A percentile compares a stretch with the other conserved stretches of the same genome.
Conservation (phyloP, 2,329 filamentous ascomycete species). For the Botrytis tulipae region DNA sequence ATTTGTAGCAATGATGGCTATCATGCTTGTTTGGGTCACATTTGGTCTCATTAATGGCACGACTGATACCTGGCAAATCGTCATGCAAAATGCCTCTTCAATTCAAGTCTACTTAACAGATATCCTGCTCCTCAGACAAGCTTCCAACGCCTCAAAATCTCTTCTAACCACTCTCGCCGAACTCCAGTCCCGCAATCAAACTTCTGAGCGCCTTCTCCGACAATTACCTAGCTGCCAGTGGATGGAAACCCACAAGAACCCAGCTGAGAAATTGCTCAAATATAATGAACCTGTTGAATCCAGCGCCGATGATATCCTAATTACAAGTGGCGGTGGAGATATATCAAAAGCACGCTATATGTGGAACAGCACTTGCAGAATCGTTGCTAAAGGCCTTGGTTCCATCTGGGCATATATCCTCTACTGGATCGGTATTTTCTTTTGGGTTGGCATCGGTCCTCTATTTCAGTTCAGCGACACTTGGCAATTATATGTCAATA, state of each 20-base stretch:
- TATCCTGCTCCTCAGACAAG: constrained; percentile 38
- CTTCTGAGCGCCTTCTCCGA: neutral
- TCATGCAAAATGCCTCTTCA: constrained; percentile 39
- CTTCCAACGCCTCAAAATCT: constrained; percentile 30
- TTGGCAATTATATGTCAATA: constrained; percentile 41
- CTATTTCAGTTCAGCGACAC: constrained; percentile 25
- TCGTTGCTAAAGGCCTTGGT: constrained; percentile 22
- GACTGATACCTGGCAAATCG: constrained; percentile 33
- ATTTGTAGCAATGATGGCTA: constrained; percentile 22
- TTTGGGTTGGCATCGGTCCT: constrained; percentile 26
- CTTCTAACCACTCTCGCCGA: constrained; percentile 20
- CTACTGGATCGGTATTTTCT: constrained; percentile 26
- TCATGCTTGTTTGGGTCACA: constrained; percentile 1
- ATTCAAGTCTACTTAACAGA: constrained; percentile 40
- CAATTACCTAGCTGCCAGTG: neutral
- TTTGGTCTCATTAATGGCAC: neutral
- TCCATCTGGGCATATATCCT: constrained; percentile 22
- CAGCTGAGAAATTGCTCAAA: neutral
- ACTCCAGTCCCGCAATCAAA: constrained; percentile 24
- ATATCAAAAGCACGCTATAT: neutral
- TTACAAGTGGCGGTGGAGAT: neutral
- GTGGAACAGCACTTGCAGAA: neutral
- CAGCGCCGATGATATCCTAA: neutral
- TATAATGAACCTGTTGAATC: neutral
- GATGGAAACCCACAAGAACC: neutral